A percentile compares a stretch with the other conserved stretches of the same genome.
These are phyloP conservation scores for Spinacia oleracea DNA, from an alignment of 179 eudicot species.

Conservation along the genomic window DNA sequence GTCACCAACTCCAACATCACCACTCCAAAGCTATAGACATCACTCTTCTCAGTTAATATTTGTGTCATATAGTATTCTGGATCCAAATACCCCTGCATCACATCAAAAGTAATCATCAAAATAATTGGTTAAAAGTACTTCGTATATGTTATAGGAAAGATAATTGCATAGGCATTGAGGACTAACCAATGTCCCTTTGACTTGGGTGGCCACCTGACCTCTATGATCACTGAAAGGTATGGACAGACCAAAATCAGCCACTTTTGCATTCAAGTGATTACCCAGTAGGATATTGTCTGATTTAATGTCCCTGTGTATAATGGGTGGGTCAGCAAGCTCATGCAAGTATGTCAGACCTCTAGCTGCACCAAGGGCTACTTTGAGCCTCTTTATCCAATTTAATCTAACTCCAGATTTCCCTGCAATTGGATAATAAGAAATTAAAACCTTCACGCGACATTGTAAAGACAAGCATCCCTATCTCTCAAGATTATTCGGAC, in stretches of 20 bases:
- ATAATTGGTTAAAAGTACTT: too few relatives aligned
- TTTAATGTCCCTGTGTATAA: constrained; percentile 46
- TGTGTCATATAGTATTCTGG: constrained; percentile 66
- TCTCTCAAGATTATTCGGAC: neutral
- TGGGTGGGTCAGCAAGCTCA: constrained; percentile 48
- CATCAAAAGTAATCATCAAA: neutral
- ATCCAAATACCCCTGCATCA: constrained; percentile 61
- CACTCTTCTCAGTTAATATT: constrained; percentile 60
- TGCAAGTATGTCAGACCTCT: constrained; percentile 46
- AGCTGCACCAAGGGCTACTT: constrained; percentile 40
- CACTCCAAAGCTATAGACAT: constrained; percentile 69
- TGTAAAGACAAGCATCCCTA: neutral
- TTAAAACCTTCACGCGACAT: neutral
- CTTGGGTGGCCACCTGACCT: constrained; percentile 41
- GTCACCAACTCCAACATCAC: constrained; percentile 59
- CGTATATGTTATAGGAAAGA: neutral
- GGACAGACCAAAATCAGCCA: constrained; percentile 49
- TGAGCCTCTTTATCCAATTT: constrained; percentile 35
- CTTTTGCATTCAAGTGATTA: constrained; percentile 38
- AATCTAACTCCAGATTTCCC: constrained; percentile 40
- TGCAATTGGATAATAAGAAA: constrained; percentile 14
- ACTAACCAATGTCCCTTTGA: constrained; percentile 48
- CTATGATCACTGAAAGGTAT: constrained; percentile 20
- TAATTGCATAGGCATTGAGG: neutral
- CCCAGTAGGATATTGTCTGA: constrained; percentile 40